Evolutionary conservation across 768 basidiomycete genomes (phyloP), one percentile per base, ranked within the genome.

Genomic region (Paxillus ammoniavirescens): DNA sequence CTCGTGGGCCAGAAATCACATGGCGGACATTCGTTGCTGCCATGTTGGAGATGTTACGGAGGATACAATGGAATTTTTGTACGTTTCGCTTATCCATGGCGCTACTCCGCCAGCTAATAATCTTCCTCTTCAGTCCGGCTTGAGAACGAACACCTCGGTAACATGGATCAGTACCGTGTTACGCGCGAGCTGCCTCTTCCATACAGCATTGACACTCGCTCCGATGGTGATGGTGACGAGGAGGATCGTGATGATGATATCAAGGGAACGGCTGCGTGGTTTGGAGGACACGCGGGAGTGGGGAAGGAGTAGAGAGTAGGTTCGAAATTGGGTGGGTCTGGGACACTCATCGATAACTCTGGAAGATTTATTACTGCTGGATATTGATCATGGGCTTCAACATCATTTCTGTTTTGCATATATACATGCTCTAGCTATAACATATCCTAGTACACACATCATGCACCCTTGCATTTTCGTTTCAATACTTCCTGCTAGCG

Each of bases 21-120:
- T 42, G 87, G 26, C 80, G 86, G 23, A 73, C 82, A 0, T 93
- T 91, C 72, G 75, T 91, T 42, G 79, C 73, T 12, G 92, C 77
- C 2, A 58, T 87, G 47, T 61, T 91, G 38, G 96, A 98, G 64
- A 81, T 93, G 67, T 60, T 91, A 6, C 74, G 96, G 41, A 78
- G 96, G 49, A 83, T 83, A 71, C 88, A 88, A 59, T 98, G 96
- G 96, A 97, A 96, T 69, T 89, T 95, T 64, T 88, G 91, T 93
- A 55, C 62, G 89, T 70, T 31, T 36, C 15, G 38, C 41, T 47
- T 14, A 9, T 36, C 30, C 42, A 35, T 38, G 33, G 21, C 15
- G 17, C 10, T 4, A n/a, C 17, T 33, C 51, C 17, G 30, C 17
- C 15, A n/a, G 23, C 51, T 57, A 2, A 33, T 8, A 14, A 21